A percentile compares a stretch with the other conserved stretches of the same genome.
phyloP scores from a whole-genome alignment of 2,329 filamentous ascomycete species.

The Cytospora schulzeri region DNA sequence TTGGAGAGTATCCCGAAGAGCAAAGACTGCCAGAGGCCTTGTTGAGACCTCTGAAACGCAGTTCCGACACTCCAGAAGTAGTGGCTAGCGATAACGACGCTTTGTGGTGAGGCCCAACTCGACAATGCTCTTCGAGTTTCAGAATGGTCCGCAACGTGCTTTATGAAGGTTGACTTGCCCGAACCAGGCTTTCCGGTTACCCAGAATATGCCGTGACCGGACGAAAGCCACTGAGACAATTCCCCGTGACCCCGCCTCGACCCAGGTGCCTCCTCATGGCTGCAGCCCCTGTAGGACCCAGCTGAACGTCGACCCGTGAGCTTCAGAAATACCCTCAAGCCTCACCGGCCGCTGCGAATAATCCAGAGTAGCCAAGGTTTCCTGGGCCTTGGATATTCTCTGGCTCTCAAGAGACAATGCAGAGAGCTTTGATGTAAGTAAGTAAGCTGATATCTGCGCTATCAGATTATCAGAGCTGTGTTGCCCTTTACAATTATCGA shows the following conservation, averaged over 20 bases:
- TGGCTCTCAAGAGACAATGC: background rate
- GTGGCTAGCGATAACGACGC: conserved; percentile 38
- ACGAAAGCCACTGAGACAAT: background rate
- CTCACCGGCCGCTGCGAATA: background rate
- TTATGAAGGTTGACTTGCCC: conserved; percentile 46
- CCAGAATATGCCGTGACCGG: conserved; percentile 36
- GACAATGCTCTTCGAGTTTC: background rate
- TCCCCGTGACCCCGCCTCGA: background rate
- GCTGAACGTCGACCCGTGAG: background rate
- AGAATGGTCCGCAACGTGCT: conserved; percentile 39
- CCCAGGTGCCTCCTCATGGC: background rate
- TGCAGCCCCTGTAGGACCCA: background rate
- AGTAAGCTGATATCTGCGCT: background rate
- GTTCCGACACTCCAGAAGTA: conserved; percentile 47
- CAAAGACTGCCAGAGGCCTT: conserved; percentile 40
- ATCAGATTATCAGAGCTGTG: background rate
- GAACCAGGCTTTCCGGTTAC: conserved; percentile 48
- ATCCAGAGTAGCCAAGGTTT: background rate
- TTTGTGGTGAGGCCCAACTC: background rate
- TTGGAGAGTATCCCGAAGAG: background rate
- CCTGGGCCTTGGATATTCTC: background rate
- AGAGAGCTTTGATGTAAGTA: background rate
- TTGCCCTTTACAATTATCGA: background rate
- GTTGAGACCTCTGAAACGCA: conserved; percentile 42
- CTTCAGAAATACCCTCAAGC: background rate